Evolutionary conservation across 2,329 filamentous ascomycete genomes (phyloP).

Genomic region (Clarireedia paspali): DNA sequence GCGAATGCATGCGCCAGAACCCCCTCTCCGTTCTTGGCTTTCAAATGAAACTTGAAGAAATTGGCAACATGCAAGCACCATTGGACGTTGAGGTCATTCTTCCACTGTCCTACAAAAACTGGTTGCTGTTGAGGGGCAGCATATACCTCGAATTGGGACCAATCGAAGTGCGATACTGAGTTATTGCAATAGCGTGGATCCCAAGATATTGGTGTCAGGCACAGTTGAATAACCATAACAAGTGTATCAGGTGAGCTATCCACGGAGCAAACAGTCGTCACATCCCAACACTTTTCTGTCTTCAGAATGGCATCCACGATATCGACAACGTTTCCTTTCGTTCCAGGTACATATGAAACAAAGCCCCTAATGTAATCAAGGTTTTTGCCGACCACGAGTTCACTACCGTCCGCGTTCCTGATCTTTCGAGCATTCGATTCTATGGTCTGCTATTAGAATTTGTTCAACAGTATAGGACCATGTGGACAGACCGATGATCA

Average conservation of each 20-base stretch:
- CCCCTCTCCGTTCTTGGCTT: conserved; percentile 27
- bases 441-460: conserved; percentile 7
- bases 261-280: conserved; percentile 1
- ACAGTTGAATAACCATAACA: conserved; percentile 23
- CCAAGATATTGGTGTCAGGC: conserved; percentile 19
- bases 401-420: conserved; percentile 15
- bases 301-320: conserved; percentile 23
- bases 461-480: background rate
- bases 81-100: conserved; percentile 34
- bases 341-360: conserved; percentile 9
- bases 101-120: conserved; percentile 34
- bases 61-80: conserved; percentile 41
- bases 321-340: conserved; percentile 13
- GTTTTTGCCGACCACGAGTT: conserved; percentile 29
- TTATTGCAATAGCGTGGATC: conserved; percentile 22
- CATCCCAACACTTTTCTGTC: conserved; percentile 11
- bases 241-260: conserved; percentile 7
- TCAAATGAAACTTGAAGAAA: conserved; percentile 46
- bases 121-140: conserved; percentile 27
- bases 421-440: conserved; percentile 21
- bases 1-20: conserved; percentile 28
- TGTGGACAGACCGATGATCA: conserved; percentile 36
- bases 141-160: conserved; percentile 40
- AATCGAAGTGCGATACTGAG: conserved; percentile 31
- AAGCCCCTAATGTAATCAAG: conserved; percentile 17